These are phyloP conservation scores for Cyberlindnera mycetangii DNA, from an alignment of 805 yeast genomes.

Conservation along the genomic window DNA sequence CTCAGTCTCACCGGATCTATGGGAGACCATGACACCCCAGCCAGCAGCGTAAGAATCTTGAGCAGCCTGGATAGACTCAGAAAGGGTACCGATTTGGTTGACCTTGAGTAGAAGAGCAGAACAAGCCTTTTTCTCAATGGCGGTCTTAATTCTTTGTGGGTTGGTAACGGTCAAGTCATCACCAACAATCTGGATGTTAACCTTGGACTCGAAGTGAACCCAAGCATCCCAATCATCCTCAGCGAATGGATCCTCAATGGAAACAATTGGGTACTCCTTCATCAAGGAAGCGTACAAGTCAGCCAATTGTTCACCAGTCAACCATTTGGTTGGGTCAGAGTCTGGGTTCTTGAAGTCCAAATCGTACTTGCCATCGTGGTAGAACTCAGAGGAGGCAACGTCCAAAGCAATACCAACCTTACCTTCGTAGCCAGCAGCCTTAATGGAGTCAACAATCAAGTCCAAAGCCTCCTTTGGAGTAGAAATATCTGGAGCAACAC, in stretches of 20 bases:
- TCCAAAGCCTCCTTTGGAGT: conserved; percentile 97
- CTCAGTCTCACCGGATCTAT: conserved; percentile 99
- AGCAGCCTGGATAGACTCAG: conserved; percentile 97
- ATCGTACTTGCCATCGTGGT: conserved; percentile 95
- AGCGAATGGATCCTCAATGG: conserved; percentile 98
- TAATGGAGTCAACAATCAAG: conserved; percentile 86
- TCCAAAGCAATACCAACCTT: conserved; percentile 89
- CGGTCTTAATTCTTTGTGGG: conserved; percentile 91
- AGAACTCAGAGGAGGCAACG: conserved; percentile 97
- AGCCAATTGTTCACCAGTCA: conserved; percentile 84
- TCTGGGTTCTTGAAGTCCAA: conserved; percentile 97
- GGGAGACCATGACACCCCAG: conserved; percentile 99
- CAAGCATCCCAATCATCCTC: conserved; percentile 99
- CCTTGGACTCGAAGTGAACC: conserved; percentile 78
- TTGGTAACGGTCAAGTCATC: conserved; percentile 99
- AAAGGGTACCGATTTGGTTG: conserved; percentile 95
- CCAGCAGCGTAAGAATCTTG: conserved; percentile 90
- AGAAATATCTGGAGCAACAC: conserved; percentile 97
- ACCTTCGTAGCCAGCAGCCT: conserved; percentile 94
- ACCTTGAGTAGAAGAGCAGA: conserved; percentile 94
- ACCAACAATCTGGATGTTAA: conserved; percentile 88
- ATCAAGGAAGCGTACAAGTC: conserved; percentile 75
- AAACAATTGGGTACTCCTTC: conserved; percentile 93
- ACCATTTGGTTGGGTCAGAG: conserved; percentile 87
- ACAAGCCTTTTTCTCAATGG: conserved; percentile 95